phyloP scores from a whole-genome alignment of 1,284 basidiomycete genomes.

The Cutaneotrichosporon sp. region DNA sequence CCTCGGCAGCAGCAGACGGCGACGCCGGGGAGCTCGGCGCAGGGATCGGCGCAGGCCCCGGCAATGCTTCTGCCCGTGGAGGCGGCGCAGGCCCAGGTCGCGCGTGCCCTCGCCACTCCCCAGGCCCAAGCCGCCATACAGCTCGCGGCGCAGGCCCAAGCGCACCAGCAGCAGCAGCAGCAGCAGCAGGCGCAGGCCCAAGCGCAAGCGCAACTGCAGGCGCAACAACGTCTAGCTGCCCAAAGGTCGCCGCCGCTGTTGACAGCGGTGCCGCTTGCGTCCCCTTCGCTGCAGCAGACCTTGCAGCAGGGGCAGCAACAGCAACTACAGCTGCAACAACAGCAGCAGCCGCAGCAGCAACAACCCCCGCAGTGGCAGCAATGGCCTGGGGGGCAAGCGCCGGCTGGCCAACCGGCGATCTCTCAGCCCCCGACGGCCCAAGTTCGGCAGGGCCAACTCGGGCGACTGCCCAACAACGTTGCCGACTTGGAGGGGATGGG shows the following conservation, averaged over 20 bases:
- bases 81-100: background rate
- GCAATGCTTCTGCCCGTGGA: background rate
- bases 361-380: background rate
- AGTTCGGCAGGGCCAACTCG: background rate
- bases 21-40: no score
- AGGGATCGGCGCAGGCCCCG: background rate
- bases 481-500: no score
- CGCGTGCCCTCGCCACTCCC: background rate
- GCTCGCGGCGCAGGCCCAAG: background rate
- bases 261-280: no score
- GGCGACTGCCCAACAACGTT: no score
- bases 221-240: background rate
- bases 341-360: background rate
- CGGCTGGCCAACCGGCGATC: background rate
- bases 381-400: no score
- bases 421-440: background rate
- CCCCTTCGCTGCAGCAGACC: no score
- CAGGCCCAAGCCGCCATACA: background rate
- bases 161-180: background rate
- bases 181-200: background rate
- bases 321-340: slow-evolving; percentile 1
- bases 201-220: background rate
- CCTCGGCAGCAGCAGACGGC: background rate
- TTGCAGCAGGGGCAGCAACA: slow-evolving; percentile 1
- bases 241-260: no score